These are phyloP conservation scores for Metschnikowia santaceciliae DNA, from an alignment of 805 yeast genomes.

Conservation along the genomic window DNA sequence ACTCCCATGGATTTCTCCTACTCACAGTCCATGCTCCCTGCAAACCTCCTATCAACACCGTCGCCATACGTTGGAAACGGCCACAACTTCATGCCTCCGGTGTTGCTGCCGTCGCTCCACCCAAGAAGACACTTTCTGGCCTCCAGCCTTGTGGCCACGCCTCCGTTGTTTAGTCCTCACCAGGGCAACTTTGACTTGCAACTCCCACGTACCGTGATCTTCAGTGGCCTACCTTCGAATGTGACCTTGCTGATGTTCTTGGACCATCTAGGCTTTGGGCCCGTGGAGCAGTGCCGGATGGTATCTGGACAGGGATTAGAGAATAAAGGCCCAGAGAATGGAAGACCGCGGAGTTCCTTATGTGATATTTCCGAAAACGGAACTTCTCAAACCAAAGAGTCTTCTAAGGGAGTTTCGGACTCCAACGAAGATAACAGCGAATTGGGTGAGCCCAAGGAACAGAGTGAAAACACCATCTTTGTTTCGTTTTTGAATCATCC, in stretches of 20 bases:
- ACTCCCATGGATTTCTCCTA: conserved; percentile 56
- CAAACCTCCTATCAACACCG: conserved; percentile 45
- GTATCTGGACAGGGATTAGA: conserved; percentile 8
- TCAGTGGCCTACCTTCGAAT: conserved; percentile 25
- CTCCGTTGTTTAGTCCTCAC: conserved; percentile 3
- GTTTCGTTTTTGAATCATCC: conserved; percentile 30
- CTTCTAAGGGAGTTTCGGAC: too few relatives aligned
- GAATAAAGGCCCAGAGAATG: too few relatives aligned
- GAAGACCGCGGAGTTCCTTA: too few relatives aligned
- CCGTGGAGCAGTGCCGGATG: conserved; percentile 56
- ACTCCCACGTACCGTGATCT: conserved; percentile 22
- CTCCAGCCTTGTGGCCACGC: not conserved
- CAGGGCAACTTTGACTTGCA: conserved; percentile 3
- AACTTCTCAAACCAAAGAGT: too few relatives aligned
- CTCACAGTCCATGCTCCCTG: conserved; percentile 60
- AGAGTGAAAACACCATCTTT: not conserved
- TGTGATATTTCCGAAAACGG: too few relatives aligned
- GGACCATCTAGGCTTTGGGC: conserved; percentile 51
- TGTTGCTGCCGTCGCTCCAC: conserved; percentile 8
- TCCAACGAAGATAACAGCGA: not conserved
- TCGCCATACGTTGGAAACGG: conserved; percentile 49
- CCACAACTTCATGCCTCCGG: conserved; percentile 28
- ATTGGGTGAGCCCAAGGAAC: too few relatives aligned
- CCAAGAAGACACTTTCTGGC: conserved; percentile 4
- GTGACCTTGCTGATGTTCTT: conserved; percentile 33